Percentiles rank a stretch among this genome's conserved stretches.
Evolutionary conservation across 441 rosid species (phyloP).

Genomic region (Melastoma candidum): DNA sequence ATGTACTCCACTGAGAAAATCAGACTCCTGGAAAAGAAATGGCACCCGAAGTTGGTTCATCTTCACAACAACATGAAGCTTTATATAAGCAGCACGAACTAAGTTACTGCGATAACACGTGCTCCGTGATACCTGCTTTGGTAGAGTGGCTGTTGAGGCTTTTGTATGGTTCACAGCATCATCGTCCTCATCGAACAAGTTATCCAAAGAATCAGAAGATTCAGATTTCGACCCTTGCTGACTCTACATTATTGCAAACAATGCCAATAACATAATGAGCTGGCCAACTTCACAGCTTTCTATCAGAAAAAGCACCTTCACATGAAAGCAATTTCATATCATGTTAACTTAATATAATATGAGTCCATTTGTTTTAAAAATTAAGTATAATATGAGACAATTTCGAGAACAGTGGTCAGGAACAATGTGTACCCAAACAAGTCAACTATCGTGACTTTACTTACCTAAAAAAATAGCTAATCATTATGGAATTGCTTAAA

Average conservation of each 20-base stretch:
- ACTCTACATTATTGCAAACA: constrained; percentile 26
- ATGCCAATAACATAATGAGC: constrained; percentile 10
- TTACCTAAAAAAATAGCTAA: too few relatives aligned
- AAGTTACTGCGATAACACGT: neutral
- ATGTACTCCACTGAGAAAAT: constrained; percentile 27
- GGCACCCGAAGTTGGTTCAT: neutral
- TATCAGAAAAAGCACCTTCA: neutral
- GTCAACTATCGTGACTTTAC: too few relatives aligned
- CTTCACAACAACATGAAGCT: too few relatives aligned
- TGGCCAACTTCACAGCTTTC: neutral
- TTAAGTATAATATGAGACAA: too few relatives aligned
- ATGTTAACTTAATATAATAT: too few relatives aligned
- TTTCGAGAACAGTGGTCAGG: too few relatives aligned
- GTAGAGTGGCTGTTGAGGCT: constrained; percentile 19
- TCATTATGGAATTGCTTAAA: too few relatives aligned
- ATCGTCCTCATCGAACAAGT: constrained; percentile 32
- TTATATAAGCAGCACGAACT: neutral
- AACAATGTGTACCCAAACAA: too few relatives aligned
- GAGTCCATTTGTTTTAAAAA: too few relatives aligned
- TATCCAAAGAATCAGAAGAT: constrained; percentile 37
- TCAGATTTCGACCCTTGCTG: constrained; percentile 28
- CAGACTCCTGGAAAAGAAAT: constrained; percentile 51
- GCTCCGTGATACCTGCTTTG: constrained; percentile 41
- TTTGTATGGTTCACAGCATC: constrained; percentile 22
- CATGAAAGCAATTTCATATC: neutral